These are phyloP conservation scores for Chalciporus piperatus DNA, from an alignment of 768 basidiomycete genomes.

Conservation along the genomic window DNA sequence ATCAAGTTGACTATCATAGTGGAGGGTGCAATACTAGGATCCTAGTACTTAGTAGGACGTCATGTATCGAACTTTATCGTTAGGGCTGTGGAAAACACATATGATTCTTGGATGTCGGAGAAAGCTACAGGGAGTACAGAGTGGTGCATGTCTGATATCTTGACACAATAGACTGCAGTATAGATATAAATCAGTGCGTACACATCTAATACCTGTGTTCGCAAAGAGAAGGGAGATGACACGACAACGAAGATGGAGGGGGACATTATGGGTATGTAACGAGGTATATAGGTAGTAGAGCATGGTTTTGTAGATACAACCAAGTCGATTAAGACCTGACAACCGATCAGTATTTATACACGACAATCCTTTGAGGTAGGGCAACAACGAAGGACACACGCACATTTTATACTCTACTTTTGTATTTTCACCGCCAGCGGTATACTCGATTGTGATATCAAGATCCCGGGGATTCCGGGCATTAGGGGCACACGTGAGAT, in stretches of 20 bases:
- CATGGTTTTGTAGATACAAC: constrained; percentile 4
- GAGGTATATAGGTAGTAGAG: constrained; percentile 13
- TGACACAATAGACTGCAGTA: constrained; percentile 1
- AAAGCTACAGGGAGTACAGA: background rate
- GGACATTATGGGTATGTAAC: constrained; percentile 1
- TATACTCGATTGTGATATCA: constrained; percentile 82
- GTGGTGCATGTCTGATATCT: background rate
- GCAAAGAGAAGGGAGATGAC: background rate
- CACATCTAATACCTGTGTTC: constrained; percentile 29
- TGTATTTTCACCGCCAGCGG: constrained; percentile 33
- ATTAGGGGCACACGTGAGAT: constrained; percentile 81
- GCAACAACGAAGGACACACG: constrained; percentile 40
- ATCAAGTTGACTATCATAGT: too few species aligned
- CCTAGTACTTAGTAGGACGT: too few species aligned
- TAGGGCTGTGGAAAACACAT: too few species aligned
- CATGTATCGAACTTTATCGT: too few species aligned
- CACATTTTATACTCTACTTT: constrained; percentile 82
- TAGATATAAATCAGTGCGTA: constrained; percentile 5
- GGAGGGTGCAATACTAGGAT: too few species aligned
- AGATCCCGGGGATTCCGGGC: constrained; percentile 91
- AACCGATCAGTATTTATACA: constrained; percentile 55
- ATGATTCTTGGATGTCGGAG: too few species aligned
- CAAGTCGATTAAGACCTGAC: constrained; percentile 64
- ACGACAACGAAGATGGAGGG: background rate
- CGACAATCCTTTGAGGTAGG: constrained; percentile 9